phyloP scores from a whole-genome alignment of 495 filamentous ascomycete species.

The Neurospora discreta region DNA sequence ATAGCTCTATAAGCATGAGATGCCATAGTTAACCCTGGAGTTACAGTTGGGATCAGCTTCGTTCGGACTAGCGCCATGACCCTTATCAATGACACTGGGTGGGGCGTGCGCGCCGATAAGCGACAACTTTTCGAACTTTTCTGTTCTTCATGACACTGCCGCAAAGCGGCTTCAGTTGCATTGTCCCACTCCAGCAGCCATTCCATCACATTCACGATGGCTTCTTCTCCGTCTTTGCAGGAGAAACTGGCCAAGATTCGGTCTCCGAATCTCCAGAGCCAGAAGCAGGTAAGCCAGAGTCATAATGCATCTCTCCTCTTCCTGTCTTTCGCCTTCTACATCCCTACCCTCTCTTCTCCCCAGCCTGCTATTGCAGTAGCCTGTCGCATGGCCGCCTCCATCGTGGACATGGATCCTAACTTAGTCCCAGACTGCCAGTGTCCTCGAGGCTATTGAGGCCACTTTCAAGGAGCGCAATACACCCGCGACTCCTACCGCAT shows the following conservation, averaged over 20 bases:
- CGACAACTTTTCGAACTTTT: slow-evolving; percentile 19
- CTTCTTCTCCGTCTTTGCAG: slow-evolving; percentile 51
- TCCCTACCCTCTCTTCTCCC: neutral
- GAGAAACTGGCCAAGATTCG: slow-evolving; percentile 95
- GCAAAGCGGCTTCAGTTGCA: slow-evolving; percentile 6
- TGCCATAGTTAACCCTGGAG: neutral
- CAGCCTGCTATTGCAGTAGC: neutral
- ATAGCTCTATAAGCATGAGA: neutral
- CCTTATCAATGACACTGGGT: slow-evolving; percentile 15
- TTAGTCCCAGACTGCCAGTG: slow-evolving; percentile 59
- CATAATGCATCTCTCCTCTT: neutral
- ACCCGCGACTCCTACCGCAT: slow-evolving; percentile 73
- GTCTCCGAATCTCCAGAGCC: slow-evolving; percentile 89
- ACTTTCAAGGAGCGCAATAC: slow-evolving; percentile 80
- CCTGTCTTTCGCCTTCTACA: neutral
- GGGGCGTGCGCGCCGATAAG: slow-evolving; percentile 15
- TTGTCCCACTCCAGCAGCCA: slow-evolving; percentile 11
- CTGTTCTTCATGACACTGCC: slow-evolving; percentile 15
- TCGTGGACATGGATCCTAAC: slow-evolving; percentile 4
- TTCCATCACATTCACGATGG: slow-evolving; percentile 27
- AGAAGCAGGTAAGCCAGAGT: slow-evolving; percentile 60
- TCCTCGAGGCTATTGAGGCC: slow-evolving; percentile 84
- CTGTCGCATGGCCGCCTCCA: slow-evolving; percentile 2
- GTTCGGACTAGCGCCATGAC: slow-evolving; percentile 1
- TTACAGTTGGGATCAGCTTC: neutral